These are phyloP conservation scores for Corymbia calophylla DNA, from an alignment of 441 rosid species.

Conservation along the genomic window DNA sequence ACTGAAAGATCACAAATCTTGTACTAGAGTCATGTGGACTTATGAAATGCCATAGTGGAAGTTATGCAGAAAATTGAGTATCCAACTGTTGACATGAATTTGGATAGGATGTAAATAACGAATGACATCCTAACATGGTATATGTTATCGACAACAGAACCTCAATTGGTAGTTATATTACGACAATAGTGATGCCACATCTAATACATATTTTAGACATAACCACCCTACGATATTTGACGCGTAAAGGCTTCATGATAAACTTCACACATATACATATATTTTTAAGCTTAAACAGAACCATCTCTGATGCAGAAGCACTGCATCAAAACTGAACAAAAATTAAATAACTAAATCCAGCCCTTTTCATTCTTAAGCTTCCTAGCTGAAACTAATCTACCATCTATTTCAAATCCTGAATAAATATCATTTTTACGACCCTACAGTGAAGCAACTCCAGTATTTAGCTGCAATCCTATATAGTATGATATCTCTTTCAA, in stretches of 20 bases:
- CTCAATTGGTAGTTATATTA: neutral
- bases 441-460: neutral
- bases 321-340: neutral
- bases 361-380: neutral
- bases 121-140: neutral
- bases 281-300: neutral
- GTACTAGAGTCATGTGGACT: neutral
- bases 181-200: neutral
- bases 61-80: neutral
- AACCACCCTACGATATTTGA: neutral
- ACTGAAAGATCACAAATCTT: neutral
- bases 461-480: neutral
- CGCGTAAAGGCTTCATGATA: neutral
- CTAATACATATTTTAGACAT: neutral
- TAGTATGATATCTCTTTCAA: neutral
- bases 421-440: neutral
- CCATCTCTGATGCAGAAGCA: neutral
- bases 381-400: neutral
- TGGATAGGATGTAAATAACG: neutral
- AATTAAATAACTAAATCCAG: neutral
- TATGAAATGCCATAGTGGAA: neutral
- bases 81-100: neutral
- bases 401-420: neutral
- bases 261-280: neutral
- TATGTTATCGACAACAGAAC: neutral